A percentile compares a stretch with the other conserved stretches of the same genome.
Conservation (phyloP, 345 rosid genomes). For the Citrus inodora region DNA sequence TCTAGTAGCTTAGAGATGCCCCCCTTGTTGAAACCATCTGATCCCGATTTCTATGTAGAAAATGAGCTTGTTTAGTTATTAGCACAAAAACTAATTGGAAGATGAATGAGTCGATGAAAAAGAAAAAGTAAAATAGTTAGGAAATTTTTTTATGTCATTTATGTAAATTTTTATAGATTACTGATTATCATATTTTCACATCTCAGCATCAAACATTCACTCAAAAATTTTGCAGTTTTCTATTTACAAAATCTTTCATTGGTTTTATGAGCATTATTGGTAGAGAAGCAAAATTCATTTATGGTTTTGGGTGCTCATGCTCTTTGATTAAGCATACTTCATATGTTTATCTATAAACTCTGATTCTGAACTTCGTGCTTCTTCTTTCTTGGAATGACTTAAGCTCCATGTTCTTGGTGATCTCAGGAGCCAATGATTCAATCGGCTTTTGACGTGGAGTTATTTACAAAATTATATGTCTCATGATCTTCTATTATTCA, state of each 20-base stretch:
- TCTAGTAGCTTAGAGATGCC: constrained; percentile 68
- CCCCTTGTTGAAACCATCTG: constrained; percentile 70
- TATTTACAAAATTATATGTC: not conserved
- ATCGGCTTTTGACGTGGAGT: not conserved
- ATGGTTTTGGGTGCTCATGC: not conserved
- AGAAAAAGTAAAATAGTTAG: constrained; percentile 8
- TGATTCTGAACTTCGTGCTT: not conserved
- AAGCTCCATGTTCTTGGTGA: not conserved
- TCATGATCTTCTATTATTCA: not conserved
- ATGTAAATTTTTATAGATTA: constrained; percentile 3
- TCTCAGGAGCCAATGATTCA: not conserved
- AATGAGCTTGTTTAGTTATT: constrained; percentile 31
- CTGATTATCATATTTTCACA: not conserved
- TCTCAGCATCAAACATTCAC: not conserved
- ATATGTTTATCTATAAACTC: not conserved
- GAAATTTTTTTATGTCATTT: not conserved
- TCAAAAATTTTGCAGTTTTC: not conserved
- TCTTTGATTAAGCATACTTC: not conserved
- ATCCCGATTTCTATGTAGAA: constrained; percentile 59
- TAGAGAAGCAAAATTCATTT: not conserved
- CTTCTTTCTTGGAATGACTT: not conserved
- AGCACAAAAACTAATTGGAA: not conserved
- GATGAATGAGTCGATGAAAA: not conserved
- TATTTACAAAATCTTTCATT: not conserved
- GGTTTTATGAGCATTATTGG: not conserved